Conservation (phyloP, 108 stramenopile species). For the Chaetoceros muelleri region DNA sequence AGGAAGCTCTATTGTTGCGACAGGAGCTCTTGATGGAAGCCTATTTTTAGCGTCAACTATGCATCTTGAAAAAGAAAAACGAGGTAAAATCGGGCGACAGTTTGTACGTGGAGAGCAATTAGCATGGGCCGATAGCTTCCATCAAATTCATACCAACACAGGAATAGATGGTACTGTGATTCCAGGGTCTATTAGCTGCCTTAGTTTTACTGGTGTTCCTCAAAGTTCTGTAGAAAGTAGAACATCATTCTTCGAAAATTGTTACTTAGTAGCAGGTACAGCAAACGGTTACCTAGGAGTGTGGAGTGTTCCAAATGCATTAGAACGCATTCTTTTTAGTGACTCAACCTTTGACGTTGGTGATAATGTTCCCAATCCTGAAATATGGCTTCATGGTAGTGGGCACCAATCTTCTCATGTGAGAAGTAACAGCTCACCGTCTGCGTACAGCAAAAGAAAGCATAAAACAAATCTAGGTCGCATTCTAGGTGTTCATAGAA, state of each 20-base stretch:
- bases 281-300: slow-evolving; percentile 70
- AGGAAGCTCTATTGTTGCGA: slow-evolving; percentile 60
- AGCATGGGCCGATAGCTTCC: slow-evolving; percentile 4
- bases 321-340: not conserved
- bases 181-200: too few species aligned
- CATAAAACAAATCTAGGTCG: slow-evolving; percentile 19
- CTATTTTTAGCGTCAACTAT: slow-evolving; percentile 73
- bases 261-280: slow-evolving; percentile 66
- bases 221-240: not conserved
- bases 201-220: not conserved
- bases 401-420: not conserved
- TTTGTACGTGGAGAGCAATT: not conserved
- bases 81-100: not conserved
- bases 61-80: slow-evolving; percentile 16
- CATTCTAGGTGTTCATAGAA: slow-evolving; percentile 50
- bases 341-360: not conserved
- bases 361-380: not conserved
- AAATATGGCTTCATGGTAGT: not conserved
- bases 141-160: slow-evolving; percentile 9
- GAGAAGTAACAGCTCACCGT: too few species aligned
- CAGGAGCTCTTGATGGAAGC: slow-evolving; percentile 77
- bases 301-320: slow-evolving; percentile 23
- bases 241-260: not conserved
- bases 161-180: slow-evolving; percentile 34
- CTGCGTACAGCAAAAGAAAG: too few species aligned